These are phyloP conservation scores for Macrophomina tecta DNA, from an alignment of 2,329 filamentous ascomycete species.

Conservation along the genomic window DNA sequence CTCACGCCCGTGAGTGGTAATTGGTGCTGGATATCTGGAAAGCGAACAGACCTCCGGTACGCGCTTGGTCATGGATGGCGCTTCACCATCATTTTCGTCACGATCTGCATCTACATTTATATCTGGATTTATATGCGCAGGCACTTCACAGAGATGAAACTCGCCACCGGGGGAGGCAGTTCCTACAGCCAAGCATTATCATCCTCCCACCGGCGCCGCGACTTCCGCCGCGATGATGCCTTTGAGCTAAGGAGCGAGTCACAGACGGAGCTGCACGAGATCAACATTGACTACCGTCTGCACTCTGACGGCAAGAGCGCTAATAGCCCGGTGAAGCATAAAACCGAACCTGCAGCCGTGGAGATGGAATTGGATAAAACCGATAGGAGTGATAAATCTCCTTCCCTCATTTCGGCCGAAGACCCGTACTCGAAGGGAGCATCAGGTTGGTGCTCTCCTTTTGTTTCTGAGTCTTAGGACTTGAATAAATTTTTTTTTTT, in stretches of 20 bases:
- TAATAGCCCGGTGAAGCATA: no score
- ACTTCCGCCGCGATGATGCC: not conserved
- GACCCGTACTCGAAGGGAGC: no score
- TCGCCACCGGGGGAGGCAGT: not conserved
- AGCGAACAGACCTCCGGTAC: slow-evolving; percentile 49
- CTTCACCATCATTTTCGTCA: slow-evolving; percentile 50
- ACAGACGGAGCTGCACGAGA: not conserved
- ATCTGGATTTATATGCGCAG: slow-evolving; percentile 46
- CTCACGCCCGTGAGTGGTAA: slow-evolving; percentile 53
- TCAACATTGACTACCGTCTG: not conserved
- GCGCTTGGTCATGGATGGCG: slow-evolving; percentile 55
- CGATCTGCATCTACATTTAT: slow-evolving; percentile 51
- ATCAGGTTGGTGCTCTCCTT: no score
- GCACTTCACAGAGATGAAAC: not conserved
- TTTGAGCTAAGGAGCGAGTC: not conserved
- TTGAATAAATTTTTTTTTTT: no score
- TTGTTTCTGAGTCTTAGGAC: no score
- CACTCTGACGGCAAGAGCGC: no score
- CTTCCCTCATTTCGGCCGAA: no score
- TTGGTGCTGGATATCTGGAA: slow-evolving; percentile 55
- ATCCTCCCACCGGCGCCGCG: not conserved
- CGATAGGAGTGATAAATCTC: no score
- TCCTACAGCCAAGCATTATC: not conserved
- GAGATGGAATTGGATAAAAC: no score
- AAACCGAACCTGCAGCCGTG: no score